Evolutionary conservation across 495 filamentous ascomycete species (phyloP), one percentile per base, ranked within the genome.

Genomic region (Tuber melanosporum): DNA sequence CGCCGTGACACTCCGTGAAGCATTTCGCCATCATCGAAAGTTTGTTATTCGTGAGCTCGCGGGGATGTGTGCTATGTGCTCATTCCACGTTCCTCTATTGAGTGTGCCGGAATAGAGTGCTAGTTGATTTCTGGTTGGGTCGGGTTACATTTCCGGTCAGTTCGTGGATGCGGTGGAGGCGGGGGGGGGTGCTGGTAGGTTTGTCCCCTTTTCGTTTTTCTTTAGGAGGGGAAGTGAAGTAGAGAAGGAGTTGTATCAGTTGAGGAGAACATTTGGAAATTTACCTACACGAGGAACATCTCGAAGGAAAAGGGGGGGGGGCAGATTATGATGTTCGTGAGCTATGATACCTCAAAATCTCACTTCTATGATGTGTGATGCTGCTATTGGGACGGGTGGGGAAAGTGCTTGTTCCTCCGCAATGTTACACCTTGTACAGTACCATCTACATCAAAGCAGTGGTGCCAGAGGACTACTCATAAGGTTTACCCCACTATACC

Each of bases 121-220:
- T n/a, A 62, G 52, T 62, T 62, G 52, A 62, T 62, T 62, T 62
- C 26, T 62, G 52, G 52, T 26, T 57, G 52, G 52, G n/a, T 62
- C 26, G 3, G 12, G 52, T 36, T 15, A 15, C 14, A 8, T 2
- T 17, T 36, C 32, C 32, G 2, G 14, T 36, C 5, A 26, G 32
- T 66, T 14, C 12, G 4, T 4, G 12, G 26, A 26, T 6, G 26
- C 1, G 32, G 9, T 32, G n/a, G 39, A 3, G 1, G 39, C 1
- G 39, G 32, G 8, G 4, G n/a, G n/a, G 52, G 20, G 7, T n/a
- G 22, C 22, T 0, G 22, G 49, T n/a, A n/a, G 0, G 49, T n/a
- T n/a, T 3, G 9, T n/a, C 22, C n/a, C 22, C 45, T 19, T 9
- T 49, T 19, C 0, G n/a, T 49, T 22, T 22, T 49, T 22, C 1